Evolutionary conservation across 768 basidiomycete genomes (phyloP).

Genomic region (Macrolepiota fuliginosa): DNA sequence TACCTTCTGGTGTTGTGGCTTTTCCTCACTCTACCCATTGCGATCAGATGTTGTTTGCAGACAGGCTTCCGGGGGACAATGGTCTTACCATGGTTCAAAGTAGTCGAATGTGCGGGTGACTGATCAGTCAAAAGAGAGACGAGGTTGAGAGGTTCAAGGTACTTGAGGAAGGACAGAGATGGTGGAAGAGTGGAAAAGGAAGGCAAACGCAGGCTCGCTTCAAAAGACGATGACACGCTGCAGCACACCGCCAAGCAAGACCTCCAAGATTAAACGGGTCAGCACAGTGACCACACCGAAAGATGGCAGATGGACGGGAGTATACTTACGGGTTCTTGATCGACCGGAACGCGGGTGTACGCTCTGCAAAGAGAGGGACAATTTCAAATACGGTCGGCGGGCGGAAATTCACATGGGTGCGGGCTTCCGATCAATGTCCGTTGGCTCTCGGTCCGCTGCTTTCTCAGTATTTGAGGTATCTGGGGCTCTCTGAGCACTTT

Average conservation of each 20-base stretch:
- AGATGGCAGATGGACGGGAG: background rate
- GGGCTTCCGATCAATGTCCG: constrained; percentile 8
- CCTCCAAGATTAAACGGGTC: no score
- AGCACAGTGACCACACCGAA: no score
- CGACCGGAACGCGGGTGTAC: background rate
- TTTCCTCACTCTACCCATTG: constrained; percentile 31
- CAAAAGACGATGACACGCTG: no score
- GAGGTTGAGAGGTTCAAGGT: background rate
- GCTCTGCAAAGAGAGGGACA: background rate
- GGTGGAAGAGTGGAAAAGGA: background rate
- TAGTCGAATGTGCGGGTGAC: background rate
- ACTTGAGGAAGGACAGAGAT: background rate
- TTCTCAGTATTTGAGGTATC: no score
- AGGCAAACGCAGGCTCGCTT: no score
- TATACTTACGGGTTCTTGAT: background rate
- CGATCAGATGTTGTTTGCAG: background rate
- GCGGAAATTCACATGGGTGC: constrained; percentile 1
- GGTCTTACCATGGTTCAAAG: constrained; percentile 18
- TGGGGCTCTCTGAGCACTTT: no score
- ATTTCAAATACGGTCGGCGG: background rate
- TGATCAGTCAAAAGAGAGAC: background rate
- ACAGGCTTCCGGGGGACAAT: background rate
- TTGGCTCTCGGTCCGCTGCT: background rate
- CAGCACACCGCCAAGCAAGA: no score
- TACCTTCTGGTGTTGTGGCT: constrained; percentile 26